Percentiles rank a stretch among this genome's conserved stretches.
Evolutionary conservation across 2,329 filamentous ascomycete genomes (phyloP).

Genomic region (Xylariaceae sp.): DNA sequence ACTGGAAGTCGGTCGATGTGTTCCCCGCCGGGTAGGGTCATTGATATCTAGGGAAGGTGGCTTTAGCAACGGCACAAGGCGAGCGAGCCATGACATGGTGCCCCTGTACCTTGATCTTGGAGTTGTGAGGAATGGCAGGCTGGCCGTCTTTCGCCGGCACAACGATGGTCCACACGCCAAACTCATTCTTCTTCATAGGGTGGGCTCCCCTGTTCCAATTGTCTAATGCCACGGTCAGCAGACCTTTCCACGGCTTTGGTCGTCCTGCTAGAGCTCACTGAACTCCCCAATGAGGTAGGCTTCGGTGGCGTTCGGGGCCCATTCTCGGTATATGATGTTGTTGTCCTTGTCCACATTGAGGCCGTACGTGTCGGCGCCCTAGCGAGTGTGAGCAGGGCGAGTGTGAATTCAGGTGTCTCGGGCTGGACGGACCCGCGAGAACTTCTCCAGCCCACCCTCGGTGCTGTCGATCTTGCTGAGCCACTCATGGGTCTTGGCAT

Average conservation of each 20-base stretch:
- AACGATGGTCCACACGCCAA: slow-evolving; percentile 78
- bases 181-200: slow-evolving; percentile 79
- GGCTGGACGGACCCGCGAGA: slow-evolving; percentile 59
- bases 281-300: slow-evolving; percentile 92
- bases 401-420: neutral
- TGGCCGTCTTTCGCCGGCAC: slow-evolving; percentile 67
- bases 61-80: slow-evolving; percentile 1
- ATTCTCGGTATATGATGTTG: slow-evolving; percentile 88
- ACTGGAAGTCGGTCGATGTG: slow-evolving; percentile 82
- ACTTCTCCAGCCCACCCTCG: slow-evolving; percentile 87
- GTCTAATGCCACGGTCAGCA: slow-evolving; percentile 46
- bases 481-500: slow-evolving; percentile 75
- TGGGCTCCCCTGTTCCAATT: slow-evolving; percentile 78
- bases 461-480: slow-evolving; percentile 72
- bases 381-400: neutral
- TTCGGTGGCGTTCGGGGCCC: slow-evolving; percentile 82
- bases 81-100: neutral
- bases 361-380: slow-evolving; percentile 84
- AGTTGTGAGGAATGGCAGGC: slow-evolving; percentile 80
- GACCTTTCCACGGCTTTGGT: neutral
- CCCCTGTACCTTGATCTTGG: slow-evolving; percentile 96
- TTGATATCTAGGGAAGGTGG: slow-evolving; percentile 77
- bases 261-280: slow-evolving; percentile 47
- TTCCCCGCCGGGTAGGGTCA: slow-evolving; percentile 72
- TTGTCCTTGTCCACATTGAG: slow-evolving; percentile 75